A percentile compares a stretch with the other conserved stretches of the same genome.
Conservation (phyloP, 2,329 filamentous ascomycete genomes). For the Fusarium incarnatum region DNA sequence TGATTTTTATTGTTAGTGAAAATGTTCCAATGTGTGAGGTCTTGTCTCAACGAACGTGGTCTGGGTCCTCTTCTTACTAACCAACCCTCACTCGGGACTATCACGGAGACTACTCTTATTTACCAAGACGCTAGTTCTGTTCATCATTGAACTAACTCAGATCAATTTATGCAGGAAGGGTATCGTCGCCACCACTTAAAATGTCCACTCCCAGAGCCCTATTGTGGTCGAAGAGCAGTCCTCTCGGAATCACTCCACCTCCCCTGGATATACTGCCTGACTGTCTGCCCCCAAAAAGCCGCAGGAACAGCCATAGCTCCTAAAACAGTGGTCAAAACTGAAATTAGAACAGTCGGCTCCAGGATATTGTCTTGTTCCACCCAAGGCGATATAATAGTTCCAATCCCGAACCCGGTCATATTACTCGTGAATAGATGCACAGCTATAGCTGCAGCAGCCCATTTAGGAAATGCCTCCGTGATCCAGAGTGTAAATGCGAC, state of each 20-base stretch:
- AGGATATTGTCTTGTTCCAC: neutral
- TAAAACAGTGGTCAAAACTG: slow-evolving; percentile 4
- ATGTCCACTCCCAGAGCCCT: neutral
- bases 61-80: neutral
- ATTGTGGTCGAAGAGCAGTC: slow-evolving; percentile 37
- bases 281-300: slow-evolving; percentile 36
- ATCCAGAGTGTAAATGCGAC: slow-evolving; percentile 38
- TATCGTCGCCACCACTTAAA: neutral
- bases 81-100: neutral
- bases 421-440: slow-evolving; percentile 29
- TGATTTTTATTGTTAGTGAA: neutral
- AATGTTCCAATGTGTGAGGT: neutral
- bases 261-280: slow-evolving; percentile 36
- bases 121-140: neutral
- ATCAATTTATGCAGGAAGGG: neutral
- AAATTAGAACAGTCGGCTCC: slow-evolving; percentile 22
- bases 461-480: slow-evolving; percentile 32
- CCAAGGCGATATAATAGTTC: slow-evolving; percentile 19
- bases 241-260: slow-evolving; percentile 36
- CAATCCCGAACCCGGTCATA: slow-evolving; percentile 26
- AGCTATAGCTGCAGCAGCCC: slow-evolving; percentile 26
- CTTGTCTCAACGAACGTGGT: no score
- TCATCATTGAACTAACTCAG: neutral
- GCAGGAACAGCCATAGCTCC: slow-evolving; percentile 31
- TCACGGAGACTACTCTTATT: neutral